Conservation (phyloP, 352 stramenopile genomes). For the Phytophthora pisi region DNA sequence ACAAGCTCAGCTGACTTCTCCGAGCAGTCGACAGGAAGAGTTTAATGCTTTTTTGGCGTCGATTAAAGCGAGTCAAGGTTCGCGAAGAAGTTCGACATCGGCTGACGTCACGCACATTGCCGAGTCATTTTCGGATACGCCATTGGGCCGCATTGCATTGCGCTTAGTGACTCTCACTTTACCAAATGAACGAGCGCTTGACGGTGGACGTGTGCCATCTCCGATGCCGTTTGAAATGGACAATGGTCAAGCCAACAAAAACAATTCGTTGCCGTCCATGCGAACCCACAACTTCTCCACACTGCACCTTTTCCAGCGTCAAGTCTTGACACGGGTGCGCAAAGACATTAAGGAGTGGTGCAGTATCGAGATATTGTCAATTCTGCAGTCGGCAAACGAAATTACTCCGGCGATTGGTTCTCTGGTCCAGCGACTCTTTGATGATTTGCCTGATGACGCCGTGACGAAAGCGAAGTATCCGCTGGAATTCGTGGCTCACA, state of each 20-base stretch:
- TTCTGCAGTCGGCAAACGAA: conserved; percentile 66
- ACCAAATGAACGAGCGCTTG: conserved; percentile 71
- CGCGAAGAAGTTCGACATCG: conserved; percentile 11
- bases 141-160: conserved; percentile 58
- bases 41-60: conserved; percentile 51
- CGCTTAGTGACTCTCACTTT: conserved; percentile 82
- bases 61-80: conserved; percentile 30
- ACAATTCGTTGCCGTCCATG: conserved; percentile 30
- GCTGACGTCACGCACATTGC: conserved; percentile 53
- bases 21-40: conserved; percentile 35
- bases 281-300: conserved; percentile 57
- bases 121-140: conserved; percentile 53
- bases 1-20: conserved; percentile 27
- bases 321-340: conserved; percentile 68
- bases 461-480: conserved; percentile 74
- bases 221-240: conserved; percentile 69
- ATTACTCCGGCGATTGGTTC: conserved; percentile 70
- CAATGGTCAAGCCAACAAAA: conserved; percentile 25
- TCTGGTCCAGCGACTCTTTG: conserved; percentile 78
- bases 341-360: conserved; percentile 87
- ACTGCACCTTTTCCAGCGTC: conserved; percentile 75
- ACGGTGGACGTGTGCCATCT: conserved; percentile 41
- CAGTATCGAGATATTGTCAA: conserved; percentile 80
- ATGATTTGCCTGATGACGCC: conserved; percentile 59
- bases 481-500: conserved; percentile 69